Evolutionary conservation across 2,329 filamentous ascomycete genomes (phyloP).

Genomic region (Uncinocarpus reesii): DNA sequence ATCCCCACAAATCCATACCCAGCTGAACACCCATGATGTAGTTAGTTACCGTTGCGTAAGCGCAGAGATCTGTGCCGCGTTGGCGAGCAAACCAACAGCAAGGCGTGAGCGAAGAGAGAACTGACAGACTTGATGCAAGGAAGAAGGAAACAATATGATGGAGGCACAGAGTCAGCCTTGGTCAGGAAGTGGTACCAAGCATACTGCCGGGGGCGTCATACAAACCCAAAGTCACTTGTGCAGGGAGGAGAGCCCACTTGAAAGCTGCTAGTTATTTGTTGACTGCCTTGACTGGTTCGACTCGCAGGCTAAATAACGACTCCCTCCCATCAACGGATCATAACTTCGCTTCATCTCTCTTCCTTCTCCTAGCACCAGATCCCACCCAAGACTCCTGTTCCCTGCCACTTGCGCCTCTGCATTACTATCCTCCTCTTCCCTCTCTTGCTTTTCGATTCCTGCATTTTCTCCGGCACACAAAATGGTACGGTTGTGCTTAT

Average conservation of each 20-base stretch:
- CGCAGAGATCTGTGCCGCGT: background rate
- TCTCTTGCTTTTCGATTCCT: background rate
- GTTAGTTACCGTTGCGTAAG: slow-evolving; percentile 1
- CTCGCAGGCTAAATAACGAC: background rate
- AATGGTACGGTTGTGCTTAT: slow-evolving; percentile 5
- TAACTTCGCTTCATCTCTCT: background rate
- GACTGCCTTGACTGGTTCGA: background rate
- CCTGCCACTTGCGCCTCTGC: background rate
- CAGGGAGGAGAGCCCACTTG: background rate
- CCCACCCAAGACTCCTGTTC: background rate
- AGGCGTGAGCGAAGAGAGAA: background rate
- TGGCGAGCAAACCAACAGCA: background rate
- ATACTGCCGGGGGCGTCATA: background rate
- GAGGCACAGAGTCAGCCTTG: slow-evolving; percentile 5
- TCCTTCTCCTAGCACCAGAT: background rate
- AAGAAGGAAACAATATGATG: background rate
- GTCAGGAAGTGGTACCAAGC: background rate
- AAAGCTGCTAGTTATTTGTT: background rate
- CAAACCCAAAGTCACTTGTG: slow-evolving; percentile 6
- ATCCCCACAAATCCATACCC: slow-evolving; percentile 5
- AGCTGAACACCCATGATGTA: slow-evolving; percentile 8
- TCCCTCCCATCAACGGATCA: slow-evolving; percentile 1
- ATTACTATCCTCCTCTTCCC: background rate
- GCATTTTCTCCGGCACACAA: background rate
- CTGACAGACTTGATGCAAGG: background rate